These are phyloP conservation scores for Corymbia calophylla DNA, from an alignment of 441 rosid species.

Conservation along the genomic window DNA sequence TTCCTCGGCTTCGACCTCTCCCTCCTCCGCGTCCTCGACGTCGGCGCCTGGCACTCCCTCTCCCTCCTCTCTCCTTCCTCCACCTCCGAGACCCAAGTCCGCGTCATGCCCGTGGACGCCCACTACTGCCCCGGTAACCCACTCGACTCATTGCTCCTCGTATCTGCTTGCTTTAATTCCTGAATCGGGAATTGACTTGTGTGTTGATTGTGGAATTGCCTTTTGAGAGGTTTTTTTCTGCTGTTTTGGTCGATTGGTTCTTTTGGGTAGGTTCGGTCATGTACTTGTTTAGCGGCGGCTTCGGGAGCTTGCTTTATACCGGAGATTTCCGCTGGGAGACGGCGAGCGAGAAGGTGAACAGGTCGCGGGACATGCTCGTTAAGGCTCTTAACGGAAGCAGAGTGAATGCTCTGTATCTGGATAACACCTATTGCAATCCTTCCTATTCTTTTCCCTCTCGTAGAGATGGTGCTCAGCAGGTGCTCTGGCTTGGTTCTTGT, in stretches of 20 bases:
- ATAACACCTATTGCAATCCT: conserved; percentile 76
- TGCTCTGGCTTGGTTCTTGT: neutral
- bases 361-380: conserved; percentile 24
- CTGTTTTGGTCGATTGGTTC: neutral
- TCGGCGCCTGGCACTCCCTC: conserved; percentile 42
- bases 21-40: conserved; percentile 50
- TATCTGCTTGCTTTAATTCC: neutral
- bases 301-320: conserved; percentile 66
- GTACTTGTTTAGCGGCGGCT: conserved; percentile 71
- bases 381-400: conserved; percentile 32
- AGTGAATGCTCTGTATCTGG: conserved; percentile 53
- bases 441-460: conserved; percentile 53
- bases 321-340: conserved; percentile 76
- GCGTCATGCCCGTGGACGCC: conserved; percentile 63
- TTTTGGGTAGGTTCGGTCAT: conserved; percentile 49
- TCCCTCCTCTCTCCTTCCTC: conserved; percentile 42
- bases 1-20: conserved; percentile 60
- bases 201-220: neutral
- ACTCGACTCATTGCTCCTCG: neutral
- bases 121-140: conserved; percentile 66
- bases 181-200: neutral
- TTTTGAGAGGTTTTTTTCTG: neutral
- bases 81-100: conserved; percentile 20
- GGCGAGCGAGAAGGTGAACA: conserved; percentile 18
- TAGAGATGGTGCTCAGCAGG: conserved; percentile 46